phyloP scores from a whole-genome alignment of 805 yeast species.

The Candida incommunis region DNA sequence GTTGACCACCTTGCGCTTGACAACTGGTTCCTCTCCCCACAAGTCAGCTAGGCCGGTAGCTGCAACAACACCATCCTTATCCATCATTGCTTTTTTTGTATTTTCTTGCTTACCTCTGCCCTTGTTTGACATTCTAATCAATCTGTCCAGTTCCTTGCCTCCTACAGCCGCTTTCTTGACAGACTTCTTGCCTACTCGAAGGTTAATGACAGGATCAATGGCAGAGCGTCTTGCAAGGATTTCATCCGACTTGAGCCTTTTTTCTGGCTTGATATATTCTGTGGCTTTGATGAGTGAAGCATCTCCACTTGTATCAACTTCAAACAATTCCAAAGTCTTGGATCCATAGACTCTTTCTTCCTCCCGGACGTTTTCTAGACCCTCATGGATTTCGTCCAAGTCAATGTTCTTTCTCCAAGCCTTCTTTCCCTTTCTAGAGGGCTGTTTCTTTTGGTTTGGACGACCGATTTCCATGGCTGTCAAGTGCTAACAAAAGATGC shows the following conservation, averaged over 20 bases:
- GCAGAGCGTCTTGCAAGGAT: slow-evolving; percentile 69
- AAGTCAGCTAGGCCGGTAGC: slow-evolving; percentile 40
- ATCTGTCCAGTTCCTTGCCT: slow-evolving; percentile 61
- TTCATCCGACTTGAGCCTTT: slow-evolving; percentile 46
- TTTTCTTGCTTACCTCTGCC: slow-evolving; percentile 7
- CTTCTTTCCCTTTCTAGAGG: slow-evolving; percentile 83
- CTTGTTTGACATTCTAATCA: slow-evolving; percentile 27
- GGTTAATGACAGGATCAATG: slow-evolving; percentile 44
- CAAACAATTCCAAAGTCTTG: slow-evolving; percentile 37
- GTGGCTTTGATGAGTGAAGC: slow-evolving; percentile 26
- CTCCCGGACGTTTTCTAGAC: slow-evolving; percentile 57
- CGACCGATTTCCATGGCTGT: slow-evolving; percentile 28
- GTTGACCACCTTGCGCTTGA: slow-evolving; percentile 3
- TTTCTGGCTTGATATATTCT: slow-evolving; percentile 24
- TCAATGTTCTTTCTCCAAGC: slow-evolving; percentile 92
- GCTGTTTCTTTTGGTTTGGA: slow-evolving; percentile 50
- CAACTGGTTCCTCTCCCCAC: slow-evolving; percentile 35
- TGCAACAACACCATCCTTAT: slow-evolving; percentile 48
- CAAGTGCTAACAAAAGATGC: no score
- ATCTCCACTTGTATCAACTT: slow-evolving; percentile 57
- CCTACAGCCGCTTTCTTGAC: slow-evolving; percentile 33
- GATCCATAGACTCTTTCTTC: slow-evolving; percentile 27
- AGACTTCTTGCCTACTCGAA: slow-evolving; percentile 20
- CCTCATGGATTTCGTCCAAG: slow-evolving; percentile 59
- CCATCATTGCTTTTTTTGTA: slow-evolving; percentile 28